Evolutionary conservation across 2,329 filamentous ascomycete species (phyloP).

Genomic region (Fusarium sp.): DNA sequence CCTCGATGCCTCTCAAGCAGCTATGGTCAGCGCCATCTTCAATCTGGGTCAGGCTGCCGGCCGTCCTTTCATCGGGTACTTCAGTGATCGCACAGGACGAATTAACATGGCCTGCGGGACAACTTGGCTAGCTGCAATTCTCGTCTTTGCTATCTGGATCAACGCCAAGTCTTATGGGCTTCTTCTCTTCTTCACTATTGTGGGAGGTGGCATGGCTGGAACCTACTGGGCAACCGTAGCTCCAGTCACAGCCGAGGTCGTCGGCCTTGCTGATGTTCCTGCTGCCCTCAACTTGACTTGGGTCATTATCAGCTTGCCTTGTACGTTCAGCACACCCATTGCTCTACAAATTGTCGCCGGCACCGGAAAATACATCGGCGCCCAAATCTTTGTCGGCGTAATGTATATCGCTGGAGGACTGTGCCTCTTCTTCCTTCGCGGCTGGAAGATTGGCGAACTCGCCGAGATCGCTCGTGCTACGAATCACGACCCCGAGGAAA

Average conservation of each 20-base stretch:
- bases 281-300: constrained; percentile 76
- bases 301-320: constrained; percentile 75
- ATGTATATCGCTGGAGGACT: constrained; percentile 64
- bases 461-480: constrained; percentile 46
- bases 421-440: constrained; percentile 48
- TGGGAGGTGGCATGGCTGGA: constrained; percentile 77
- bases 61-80: constrained; percentile 76
- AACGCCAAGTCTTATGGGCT: constrained; percentile 71
- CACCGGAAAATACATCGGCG: constrained; percentile 59
- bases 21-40: constrained; percentile 76
- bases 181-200: constrained; percentile 75
- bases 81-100: constrained; percentile 74
- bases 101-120: constrained; percentile 76
- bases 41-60: constrained; percentile 75
- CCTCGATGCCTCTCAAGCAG: constrained; percentile 72
- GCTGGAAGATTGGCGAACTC: constrained; percentile 52
- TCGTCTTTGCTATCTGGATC: constrained; percentile 78
- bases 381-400: constrained; percentile 68
- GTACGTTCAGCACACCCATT: constrained; percentile 74
- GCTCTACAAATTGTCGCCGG: constrained; percentile 62
- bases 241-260: constrained; percentile 78
- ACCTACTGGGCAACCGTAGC: constrained; percentile 76
- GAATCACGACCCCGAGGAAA: constrained; percentile 43
- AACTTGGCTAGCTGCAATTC: constrained; percentile 71
- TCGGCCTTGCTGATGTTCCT: constrained; percentile 75